Conservation (phyloP, 176 grass and related monocot genomes). For the Urochloa ruziziensis region DNA sequence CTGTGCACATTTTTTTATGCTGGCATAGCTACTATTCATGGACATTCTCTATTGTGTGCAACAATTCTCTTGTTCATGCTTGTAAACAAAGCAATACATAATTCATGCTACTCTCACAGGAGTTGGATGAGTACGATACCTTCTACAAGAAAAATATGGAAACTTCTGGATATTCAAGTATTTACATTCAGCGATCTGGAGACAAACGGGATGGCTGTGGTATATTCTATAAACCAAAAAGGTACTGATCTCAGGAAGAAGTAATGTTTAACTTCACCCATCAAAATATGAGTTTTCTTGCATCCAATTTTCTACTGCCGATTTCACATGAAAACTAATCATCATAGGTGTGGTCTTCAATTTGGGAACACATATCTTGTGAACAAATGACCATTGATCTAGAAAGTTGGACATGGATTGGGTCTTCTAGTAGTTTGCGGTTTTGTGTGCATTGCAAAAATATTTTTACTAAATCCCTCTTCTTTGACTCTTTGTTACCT, state of each 20-base stretch:
- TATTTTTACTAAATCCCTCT: not conserved
- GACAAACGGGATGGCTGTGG: constrained; percentile 91
- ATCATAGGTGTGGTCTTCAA: not conserved
- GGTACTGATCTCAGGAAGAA: constrained; percentile 34
- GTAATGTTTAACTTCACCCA: not conserved
- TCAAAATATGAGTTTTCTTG: not conserved
- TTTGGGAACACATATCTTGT: not conserved
- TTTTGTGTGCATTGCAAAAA: not conserved
- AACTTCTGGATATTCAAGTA: constrained; percentile 73
- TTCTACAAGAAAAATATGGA: constrained; percentile 97
- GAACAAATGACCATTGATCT: constrained; percentile 1
- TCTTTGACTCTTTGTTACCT: constrained; percentile 21
- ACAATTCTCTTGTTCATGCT: constrained; percentile 9
- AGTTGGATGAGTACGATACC: constrained; percentile 83
- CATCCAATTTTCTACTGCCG: not conserved
- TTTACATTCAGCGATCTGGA: constrained; percentile 90
- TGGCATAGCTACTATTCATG: not conserved
- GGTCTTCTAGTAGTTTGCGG: not conserved
- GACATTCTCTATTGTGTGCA: not conserved
- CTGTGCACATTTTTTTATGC: not conserved
- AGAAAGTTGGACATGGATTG: constrained; percentile 5
- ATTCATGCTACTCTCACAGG: constrained; percentile 46
- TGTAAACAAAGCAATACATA: constrained; percentile 29
- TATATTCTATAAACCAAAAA: constrained; percentile 79
- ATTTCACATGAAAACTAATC: constrained; percentile 2